phyloP scores from a whole-genome alignment of 2,329 filamentous ascomycete species.

The Penicillium glabrum region DNA sequence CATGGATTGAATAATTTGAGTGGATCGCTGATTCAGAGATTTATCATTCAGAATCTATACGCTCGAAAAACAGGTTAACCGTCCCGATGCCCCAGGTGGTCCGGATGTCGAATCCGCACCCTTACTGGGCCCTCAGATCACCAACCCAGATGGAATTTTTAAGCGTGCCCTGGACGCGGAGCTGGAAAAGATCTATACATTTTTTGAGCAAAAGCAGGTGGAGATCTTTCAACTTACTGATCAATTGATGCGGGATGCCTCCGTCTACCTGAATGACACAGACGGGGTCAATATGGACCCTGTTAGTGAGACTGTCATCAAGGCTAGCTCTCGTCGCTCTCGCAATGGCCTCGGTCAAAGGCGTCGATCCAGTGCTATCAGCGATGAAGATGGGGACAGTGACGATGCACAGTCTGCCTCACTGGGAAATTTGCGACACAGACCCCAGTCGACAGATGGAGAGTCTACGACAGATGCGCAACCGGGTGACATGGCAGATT shows the following conservation, averaged over 20 bases:
- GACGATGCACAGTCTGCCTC: conserved; percentile 55
- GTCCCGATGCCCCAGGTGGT: conserved; percentile 49
- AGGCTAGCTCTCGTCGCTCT: conserved; percentile 41
- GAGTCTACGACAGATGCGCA: conserved; percentile 28
- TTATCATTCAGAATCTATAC: conserved; percentile 74
- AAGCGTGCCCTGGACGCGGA: conserved; percentile 79
- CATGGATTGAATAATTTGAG: conserved; percentile 4
- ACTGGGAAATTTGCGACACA: conserved; percentile 7
- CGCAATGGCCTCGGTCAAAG: conserved; percentile 39
- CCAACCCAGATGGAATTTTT: conserved; percentile 80
- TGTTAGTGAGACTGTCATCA: conserved; percentile 42
- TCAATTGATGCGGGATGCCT: conserved; percentile 72
- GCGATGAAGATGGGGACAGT: conserved; percentile 54
- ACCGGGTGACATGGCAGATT: conserved; percentile 36
- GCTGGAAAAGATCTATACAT: conserved; percentile 89
- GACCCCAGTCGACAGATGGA: conserved; percentile 26
- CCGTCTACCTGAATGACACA: conserved; percentile 63
- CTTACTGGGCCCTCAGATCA: conserved; percentile 62
- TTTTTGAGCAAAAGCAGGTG: conserved; percentile 84
- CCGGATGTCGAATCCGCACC: conserved; percentile 82
- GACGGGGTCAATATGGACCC: conserved; percentile 45
- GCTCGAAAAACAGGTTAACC: conserved; percentile 81
- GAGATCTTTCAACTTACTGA: conserved; percentile 82
- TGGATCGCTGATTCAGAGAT: conserved; percentile 8
- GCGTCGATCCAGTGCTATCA: conserved; percentile 47